Evolutionary conservation across 1,284 basidiomycete species (phyloP), one percentile per base, ranked within the genome.

Genomic region (Cutaneotrichosporon sp.): DNA sequence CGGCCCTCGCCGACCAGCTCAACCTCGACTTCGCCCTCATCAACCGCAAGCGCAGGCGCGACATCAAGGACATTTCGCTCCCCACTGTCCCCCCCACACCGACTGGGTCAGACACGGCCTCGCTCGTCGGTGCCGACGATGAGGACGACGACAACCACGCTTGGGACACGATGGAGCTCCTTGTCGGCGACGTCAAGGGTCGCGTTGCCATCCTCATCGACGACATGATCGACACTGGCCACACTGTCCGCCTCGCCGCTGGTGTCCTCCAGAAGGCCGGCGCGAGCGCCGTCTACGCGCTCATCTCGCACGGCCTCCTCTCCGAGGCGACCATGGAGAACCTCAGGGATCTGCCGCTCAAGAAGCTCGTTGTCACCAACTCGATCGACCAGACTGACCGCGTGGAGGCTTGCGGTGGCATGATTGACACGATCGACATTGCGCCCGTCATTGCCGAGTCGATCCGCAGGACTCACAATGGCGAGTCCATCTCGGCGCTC

Each of bases 221-320:
- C 78, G 95, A 99, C 77, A 98, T 99, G 93, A 89, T 97, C 74
- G 97, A 99, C 79, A 94, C 92, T 6, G 95, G 95, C 2, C 85
- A 85, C 63, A 99, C 97, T 2, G 85, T 99, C 25, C 82, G 87
- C 13, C 82, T 97, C 18, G 95, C 95, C 29, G 90, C 88, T 13
- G 87, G 87, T 58, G 91, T 93, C 4, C 82, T 99, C 64, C 84
- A 87, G 62, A 91, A 95, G 67, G 90, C 90, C 60, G 95, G 97
- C 33, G 95, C 94, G 2, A 89, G 86, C 72, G 86, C 88, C 43
- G 88, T 97, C 20, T 90, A 95, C 75, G 95, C 92, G 3, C 80
- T 98, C 57, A 88, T 97, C 67, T 92, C 91, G 54, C 95, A 99
- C 81, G 95, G 91, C 47, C 83, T 98, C 16, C 84, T 98, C 43